Base-by-base conservation (phyloP, 352 stramenopile genomes). In the Phytophthora sansomeana region DNA sequence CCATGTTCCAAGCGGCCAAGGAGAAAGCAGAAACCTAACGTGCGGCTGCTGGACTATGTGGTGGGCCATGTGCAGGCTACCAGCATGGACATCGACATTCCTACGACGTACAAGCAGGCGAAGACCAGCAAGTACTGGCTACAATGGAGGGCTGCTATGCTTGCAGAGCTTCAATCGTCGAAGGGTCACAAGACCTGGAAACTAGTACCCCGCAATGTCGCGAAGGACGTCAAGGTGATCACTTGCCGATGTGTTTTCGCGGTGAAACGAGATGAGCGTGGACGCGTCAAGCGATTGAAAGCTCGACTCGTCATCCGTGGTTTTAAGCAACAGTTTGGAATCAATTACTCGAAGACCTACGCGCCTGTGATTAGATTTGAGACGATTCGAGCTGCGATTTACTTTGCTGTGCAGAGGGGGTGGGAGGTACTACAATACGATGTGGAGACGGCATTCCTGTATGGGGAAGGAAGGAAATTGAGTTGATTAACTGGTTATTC, bases 341-440 rank as follows among this genome's bases (percentile, higher is more conserved):
- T 69, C 7, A 54, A 65, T 39, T 74, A 69, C 53, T 32, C 3
- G 1, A 39, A 67, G 11, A 75, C 61, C 3, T 75, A 50, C 7
- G 39, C 66, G n/a, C 66, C 60, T n/a, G 52, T 70, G 10, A 63
- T 67, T 8, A 14, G 63, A n/a, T n/a, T n/a, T n/a, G n/a, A n/a
- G n/a, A n/a, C n/a, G n/a, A n/a, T n/a, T n/a, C n/a, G n/a, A n/a
- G 41, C 44, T 1, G 55, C 55, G n/a, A 53, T 66, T 4, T 58
- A 47, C 33, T 57, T 47, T 28, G 24, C 30, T 16, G 17, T 39
- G 51, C 14, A 58, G 38, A 6, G 26, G 7, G 26, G 38, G 13
- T 59, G 52, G 36, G 52, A 49, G 11, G 39, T 59, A 4, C 41
- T 51, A 7, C 52, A 51, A 39, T 42, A 42, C 19, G 52, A 59